These are phyloP conservation scores for Teunomyces atbi DNA, from an alignment of 805 yeast species.

Conservation along the genomic window DNA sequence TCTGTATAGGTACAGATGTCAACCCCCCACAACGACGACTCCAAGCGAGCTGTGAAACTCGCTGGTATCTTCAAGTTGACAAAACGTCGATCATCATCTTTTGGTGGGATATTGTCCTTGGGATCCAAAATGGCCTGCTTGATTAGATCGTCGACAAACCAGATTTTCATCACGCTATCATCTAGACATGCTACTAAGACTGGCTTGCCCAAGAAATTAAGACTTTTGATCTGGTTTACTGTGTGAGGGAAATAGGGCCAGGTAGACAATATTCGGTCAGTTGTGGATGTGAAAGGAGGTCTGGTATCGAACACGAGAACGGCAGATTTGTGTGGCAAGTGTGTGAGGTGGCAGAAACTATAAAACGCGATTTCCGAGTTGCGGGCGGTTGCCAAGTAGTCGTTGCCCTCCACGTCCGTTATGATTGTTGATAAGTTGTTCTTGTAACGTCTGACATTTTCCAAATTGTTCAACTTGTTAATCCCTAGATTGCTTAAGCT, in stretches of 20 bases:
- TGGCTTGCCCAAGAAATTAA: slow-evolving; percentile 36
- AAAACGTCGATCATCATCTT: slow-evolving; percentile 11
- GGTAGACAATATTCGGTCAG: slow-evolving; percentile 45
- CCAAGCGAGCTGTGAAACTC: slow-evolving; percentile 29
- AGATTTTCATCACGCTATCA: slow-evolving; percentile 49
- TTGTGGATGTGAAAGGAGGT: slow-evolving; percentile 39
- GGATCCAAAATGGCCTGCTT: background rate
- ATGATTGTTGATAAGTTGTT: slow-evolving; percentile 36
- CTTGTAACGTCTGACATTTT: slow-evolving; percentile 36
- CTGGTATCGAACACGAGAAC: slow-evolving; percentile 39
- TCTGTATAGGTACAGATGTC: slow-evolving; percentile 33
- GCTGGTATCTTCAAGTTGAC: slow-evolving; percentile 22
- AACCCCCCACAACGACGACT: slow-evolving; percentile 62
- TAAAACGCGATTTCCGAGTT: slow-evolving; percentile 36
- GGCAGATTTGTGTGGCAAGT: slow-evolving; percentile 24
- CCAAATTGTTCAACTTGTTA: slow-evolving; percentile 18
- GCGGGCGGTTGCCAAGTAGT: slow-evolving; percentile 29
- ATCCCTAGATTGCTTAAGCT: slow-evolving; percentile 23
- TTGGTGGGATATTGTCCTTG: background rate
- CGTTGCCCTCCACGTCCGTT: slow-evolving; percentile 12
- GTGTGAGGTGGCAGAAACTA: slow-evolving; percentile 26
- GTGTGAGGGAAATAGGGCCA: slow-evolving; percentile 57
- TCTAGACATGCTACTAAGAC: slow-evolving; percentile 52
- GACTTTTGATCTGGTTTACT: slow-evolving; percentile 47
- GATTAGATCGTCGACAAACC: slow-evolving; percentile 13